These are phyloP conservation scores for Betula pendula DNA, from an alignment of 306 rosid genomes.

Conservation along the genomic window DNA sequence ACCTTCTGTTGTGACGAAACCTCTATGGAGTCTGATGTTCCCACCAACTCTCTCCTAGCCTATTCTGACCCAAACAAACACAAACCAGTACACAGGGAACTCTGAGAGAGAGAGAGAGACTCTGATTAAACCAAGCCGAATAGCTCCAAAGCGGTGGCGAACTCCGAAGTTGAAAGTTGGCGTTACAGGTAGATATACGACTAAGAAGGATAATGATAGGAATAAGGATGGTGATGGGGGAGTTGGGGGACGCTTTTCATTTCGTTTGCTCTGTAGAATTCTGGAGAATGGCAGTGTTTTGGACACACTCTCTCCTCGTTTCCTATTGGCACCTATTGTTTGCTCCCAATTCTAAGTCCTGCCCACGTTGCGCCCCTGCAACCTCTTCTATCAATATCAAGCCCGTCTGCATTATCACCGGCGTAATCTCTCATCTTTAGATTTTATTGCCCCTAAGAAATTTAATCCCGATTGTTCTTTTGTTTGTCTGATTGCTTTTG, in stretches of 20 bases:
- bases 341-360: conserved; percentile 25
- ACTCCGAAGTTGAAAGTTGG: no score
- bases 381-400: conserved; percentile 12
- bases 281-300: conserved; percentile 73
- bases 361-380: conserved; percentile 43
- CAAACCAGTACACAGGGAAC: no score
- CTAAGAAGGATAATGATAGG: conserved; percentile 15
- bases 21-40: no score
- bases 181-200: no score
- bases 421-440: conserved; percentile 44
- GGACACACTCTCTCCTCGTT: conserved; percentile 42
- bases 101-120: no score
- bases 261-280: conserved; percentile 52
- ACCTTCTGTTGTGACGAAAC: no score
- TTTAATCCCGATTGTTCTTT: conserved; percentile 1
- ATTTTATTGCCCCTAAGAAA: not conserved
- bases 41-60: no score
- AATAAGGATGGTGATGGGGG: conserved; percentile 27
- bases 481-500: not conserved
- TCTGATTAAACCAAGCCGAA: no score
- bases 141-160: no score
- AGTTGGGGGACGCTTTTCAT: conserved; percentile 34
- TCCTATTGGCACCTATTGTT: conserved; percentile 50
- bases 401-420: conserved; percentile 81
- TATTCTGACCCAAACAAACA: no score